A percentile compares a stretch with the other conserved stretches of the same genome.
Conservation (phyloP, 116 monocot genomes). For the Posidonia oceanica region DNA sequence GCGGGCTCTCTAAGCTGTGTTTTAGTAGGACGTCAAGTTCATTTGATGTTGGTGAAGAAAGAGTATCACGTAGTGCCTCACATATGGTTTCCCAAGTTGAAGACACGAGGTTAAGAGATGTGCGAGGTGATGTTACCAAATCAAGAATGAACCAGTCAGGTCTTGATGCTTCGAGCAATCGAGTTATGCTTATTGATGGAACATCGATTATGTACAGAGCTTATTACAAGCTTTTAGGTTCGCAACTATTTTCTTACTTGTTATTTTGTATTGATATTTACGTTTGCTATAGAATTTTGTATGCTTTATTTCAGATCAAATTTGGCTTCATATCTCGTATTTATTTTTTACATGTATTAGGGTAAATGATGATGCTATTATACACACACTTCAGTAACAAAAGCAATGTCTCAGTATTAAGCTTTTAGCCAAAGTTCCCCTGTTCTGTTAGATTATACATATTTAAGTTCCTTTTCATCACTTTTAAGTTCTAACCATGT, state of each 20-base stretch:
- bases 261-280: neutral
- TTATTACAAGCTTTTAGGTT: constrained; percentile 92
- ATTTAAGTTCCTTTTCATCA: neutral
- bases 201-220: constrained; percentile 89
- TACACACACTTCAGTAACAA: too few relatives aligned
- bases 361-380: neutral
- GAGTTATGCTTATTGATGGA: constrained; percentile 90
- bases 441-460: neutral
- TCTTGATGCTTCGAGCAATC: constrained; percentile 24
- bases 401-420: too few relatives aligned
- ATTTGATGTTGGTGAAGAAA: neutral
- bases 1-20: neutral
- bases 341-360: neutral
- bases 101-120: constrained; percentile 1
- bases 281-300: neutral
- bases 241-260: neutral
- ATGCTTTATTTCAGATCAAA: too few relatives aligned
- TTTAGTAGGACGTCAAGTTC: constrained; percentile 1
- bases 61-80: neutral
- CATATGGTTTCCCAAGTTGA: constrained; percentile 7
- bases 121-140: constrained; percentile 12
- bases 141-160: constrained; percentile 5
- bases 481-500: too few relatives aligned
- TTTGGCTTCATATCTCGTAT: too few relatives aligned
- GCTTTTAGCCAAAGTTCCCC: neutral